Base-by-base conservation (phyloP, 2,329 filamentous ascomycete genomes). In the Cordyceps cateniannulata region DNA sequence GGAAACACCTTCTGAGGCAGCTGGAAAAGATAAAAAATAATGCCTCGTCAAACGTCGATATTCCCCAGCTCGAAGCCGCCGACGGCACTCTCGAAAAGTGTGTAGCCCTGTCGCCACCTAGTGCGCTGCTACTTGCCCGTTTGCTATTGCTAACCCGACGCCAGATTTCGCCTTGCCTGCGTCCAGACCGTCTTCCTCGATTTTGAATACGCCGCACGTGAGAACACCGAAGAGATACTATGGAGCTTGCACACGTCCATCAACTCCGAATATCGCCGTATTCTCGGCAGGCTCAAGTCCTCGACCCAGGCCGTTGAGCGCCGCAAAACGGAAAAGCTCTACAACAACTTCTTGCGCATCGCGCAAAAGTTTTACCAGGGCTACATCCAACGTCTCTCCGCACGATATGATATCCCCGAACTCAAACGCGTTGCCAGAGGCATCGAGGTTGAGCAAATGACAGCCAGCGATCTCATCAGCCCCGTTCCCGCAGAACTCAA, bases 331-430 rank as follows among this genome's bases (percentile, higher is more conserved):
- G 88, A 90, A 71, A 93, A 90, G 74, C 82, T 87, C 65, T 98
- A 96, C 73, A 79, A 88, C 61, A 84, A 85, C 66, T 98, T 96
- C 72, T 85, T 98, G 67, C 96, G 93, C 74, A 88, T 87, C 51
- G 89, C 91, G 65, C 90, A 95, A 73, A 85, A 86, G 68, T 97
- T 96, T 73, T 98, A 98, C 79, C 86, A 89, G 69, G 87, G 86
- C 65, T 95, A 91, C 69, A 88, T 97, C 59, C 86, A 93, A 72
- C 85, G 87, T 61, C 79, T 97, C 25, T 86, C 88, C 58, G 80
- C 79, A 27, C 79, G 81, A 55, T 87, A 85, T 68, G 78, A 79
- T 61, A 77, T 83, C 61, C 75, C 75, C 35, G 80, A 81, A 68
- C 74, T 85, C 40, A 76, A 76, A 62, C 75, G 77, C 66, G 72